These are phyloP conservation scores for Saturnispora hagleri DNA, from an alignment of 805 yeast species.

Conservation along the genomic window DNA sequence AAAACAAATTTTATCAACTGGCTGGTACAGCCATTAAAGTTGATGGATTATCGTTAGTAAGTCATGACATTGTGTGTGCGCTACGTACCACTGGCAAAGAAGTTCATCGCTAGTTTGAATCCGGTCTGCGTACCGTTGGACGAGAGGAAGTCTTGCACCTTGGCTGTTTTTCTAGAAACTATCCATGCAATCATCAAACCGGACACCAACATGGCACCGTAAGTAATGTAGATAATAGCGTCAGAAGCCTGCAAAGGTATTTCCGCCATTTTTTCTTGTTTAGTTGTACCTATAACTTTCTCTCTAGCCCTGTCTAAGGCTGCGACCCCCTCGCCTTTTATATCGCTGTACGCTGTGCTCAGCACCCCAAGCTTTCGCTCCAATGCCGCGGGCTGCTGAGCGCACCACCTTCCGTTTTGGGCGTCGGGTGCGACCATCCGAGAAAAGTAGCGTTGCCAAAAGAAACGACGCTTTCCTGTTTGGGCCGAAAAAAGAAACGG, in stretches of 20 bases:
- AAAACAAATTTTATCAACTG: no score
- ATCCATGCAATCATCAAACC: constrained; percentile 55
- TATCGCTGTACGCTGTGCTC: not conserved
- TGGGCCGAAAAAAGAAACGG: not conserved
- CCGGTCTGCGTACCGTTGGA: constrained; percentile 77
- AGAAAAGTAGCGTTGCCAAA: not conserved
- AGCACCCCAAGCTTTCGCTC: not conserved
- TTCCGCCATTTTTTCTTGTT: constrained; percentile 11
- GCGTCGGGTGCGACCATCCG: not conserved
- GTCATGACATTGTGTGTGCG: constrained; percentile 1
- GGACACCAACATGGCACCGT: constrained; percentile 42
- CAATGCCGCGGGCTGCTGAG: not conserved
- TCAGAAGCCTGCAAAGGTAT: constrained; percentile 44
- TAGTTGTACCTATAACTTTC: no score
- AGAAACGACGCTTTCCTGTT: not conserved
- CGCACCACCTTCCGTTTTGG: not conserved
- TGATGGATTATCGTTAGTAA: constrained; percentile 5
- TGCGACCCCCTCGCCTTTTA: not conserved
- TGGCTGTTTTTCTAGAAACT: constrained; percentile 31
- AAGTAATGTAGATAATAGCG: constrained; percentile 55
- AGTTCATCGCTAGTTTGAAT: constrained; percentile 75
- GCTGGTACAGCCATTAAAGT: no score
- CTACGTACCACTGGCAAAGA: constrained; percentile 81
- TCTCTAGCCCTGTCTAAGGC: no score
- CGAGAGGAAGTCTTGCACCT: constrained; percentile 47